Conservation (phyloP, 805 yeast species). For the Vanderwaltozyma tropicalis region DNA sequence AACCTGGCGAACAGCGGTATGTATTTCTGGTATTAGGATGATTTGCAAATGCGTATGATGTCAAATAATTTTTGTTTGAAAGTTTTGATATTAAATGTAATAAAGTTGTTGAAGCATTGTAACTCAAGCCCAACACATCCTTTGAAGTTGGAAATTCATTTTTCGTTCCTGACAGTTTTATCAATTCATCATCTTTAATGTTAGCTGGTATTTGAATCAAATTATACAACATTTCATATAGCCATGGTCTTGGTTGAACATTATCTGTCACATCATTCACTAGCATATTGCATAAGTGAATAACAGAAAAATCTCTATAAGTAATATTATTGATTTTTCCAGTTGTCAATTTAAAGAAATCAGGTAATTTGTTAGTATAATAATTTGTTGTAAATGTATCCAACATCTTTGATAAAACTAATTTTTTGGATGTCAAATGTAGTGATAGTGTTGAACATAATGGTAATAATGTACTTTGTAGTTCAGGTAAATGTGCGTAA, state of each 20-base stretch:
- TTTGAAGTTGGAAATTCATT: slow-evolving; percentile 7
- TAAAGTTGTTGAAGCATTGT: slow-evolving; percentile 38
- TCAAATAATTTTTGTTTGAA: slow-evolving; percentile 18
- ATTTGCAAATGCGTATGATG: slow-evolving; percentile 11
- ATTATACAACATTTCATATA: slow-evolving; percentile 54
- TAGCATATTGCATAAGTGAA: slow-evolving; percentile 40
- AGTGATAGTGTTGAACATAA: slow-evolving; percentile 43
- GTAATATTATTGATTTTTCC: slow-evolving; percentile 35
- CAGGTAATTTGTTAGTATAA: slow-evolving; percentile 43
- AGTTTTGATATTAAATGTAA: slow-evolving; percentile 32
- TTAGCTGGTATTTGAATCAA: slow-evolving; percentile 35
- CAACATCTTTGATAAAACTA: slow-evolving; percentile 33
- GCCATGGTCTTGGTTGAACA: slow-evolving; percentile 30
- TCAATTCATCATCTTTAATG: slow-evolving; percentile 10
- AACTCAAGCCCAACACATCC: slow-evolving; percentile 34
- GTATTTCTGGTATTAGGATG: not conserved
- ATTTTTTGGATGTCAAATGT: slow-evolving; percentile 35
- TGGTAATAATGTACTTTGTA: slow-evolving; percentile 33
- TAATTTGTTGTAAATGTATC: slow-evolving; percentile 35
- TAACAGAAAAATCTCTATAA: slow-evolving; percentile 52
- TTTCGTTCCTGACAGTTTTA: slow-evolving; percentile 22
- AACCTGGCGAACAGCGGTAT: slow-evolving; percentile 18
- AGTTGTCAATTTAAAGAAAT: slow-evolving; percentile 34
- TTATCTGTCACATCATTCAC: slow-evolving; percentile 30
- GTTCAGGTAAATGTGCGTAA: slow-evolving; percentile 21